Evolutionary conservation across 2,329 filamentous ascomycete species (phyloP).

Genomic region (Alternaria dauci): DNA sequence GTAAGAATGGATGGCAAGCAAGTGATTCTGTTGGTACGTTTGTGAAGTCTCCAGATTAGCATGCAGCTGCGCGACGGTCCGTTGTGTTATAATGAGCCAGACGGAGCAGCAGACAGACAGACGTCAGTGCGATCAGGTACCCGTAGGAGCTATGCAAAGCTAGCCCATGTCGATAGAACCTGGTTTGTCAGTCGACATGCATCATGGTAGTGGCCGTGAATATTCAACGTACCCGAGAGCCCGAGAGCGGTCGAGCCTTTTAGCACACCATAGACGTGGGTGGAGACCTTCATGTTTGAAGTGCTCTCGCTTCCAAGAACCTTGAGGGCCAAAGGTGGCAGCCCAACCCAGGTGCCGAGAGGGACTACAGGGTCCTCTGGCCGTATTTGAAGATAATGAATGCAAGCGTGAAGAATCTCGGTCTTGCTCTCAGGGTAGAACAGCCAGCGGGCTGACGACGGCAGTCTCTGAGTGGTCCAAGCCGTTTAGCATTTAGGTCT

Average conservation of each 20-base stretch:
- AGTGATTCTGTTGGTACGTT: constrained; percentile 15
- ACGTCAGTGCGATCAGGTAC: constrained; percentile 37
- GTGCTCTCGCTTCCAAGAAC: constrained; percentile 25
- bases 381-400: constrained; percentile 33
- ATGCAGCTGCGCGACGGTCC: constrained; percentile 31
- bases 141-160: constrained; percentile 27
- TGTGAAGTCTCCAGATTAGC: constrained; percentile 21
- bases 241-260: constrained; percentile 34
- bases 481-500: constrained; percentile 15
- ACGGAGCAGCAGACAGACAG: constrained; percentile 16
- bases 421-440: constrained; percentile 20
- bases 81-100: constrained; percentile 26
- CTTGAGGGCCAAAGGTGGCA: constrained; percentile 27
- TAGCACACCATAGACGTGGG: constrained; percentile 22
- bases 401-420: constrained; percentile 34
- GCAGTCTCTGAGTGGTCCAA: constrained; percentile 18
- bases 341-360: constrained; percentile 24
- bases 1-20: constrained; percentile 9
- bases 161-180: constrained; percentile 24
- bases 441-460: constrained; percentile 17
- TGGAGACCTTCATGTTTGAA: constrained; percentile 36
- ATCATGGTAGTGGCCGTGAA: constrained; percentile 27
- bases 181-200: constrained; percentile 29
- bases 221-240: constrained; percentile 30
- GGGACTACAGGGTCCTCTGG: constrained; percentile 29